Evolutionary conservation across 371 early-diverging fungal genomes (phyloP), one percentile per base, ranked within the genome.

Genomic region (Mortierella sp.): DNA sequence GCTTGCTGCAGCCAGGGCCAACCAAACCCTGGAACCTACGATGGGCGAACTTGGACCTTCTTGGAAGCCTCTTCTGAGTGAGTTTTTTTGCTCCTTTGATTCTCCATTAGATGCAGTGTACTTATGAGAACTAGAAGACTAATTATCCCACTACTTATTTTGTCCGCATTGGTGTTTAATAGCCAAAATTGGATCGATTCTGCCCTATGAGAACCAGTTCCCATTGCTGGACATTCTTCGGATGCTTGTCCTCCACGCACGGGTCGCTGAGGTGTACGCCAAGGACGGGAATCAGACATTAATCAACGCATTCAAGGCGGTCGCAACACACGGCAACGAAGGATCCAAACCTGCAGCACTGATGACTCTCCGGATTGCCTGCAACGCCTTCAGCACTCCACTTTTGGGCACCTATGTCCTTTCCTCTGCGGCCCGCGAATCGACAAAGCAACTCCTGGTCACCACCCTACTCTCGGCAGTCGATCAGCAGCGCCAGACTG

Each of bases 151-250:
- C n/a, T 64, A 26, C 46, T 1, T 53, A 50, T 67, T 74, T 70
- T 37, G 78, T 71, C 21, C 74, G 5, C 16, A 74, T 53, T 69
- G 26, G 34, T 43, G 5, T 28, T 21, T 16, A 6, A 5, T 85
- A 90, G 91, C 88, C 77, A 51, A 74, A 14, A 72, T 91, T 16
- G 53, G 86, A 37, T 75, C 74, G 1, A 83, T 86, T 9, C 71
- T 96, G 1, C 86, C 92, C 0, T 75, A 78, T 13, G 90, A 91
- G 16, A 89, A 93, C 54, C 80, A 90, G 44, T 95, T 94, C 77
- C 95, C 96, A 16, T 73, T 93, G 13, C 75, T 95, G 37, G 96
- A 96, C 77, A 89, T 96, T 51, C 84, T 93, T 71, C 88, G 94
- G 16, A 89, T 93, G 67, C 72, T 95, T 9, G 76, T 94, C 4